Base-by-base conservation (phyloP, 805 yeast species). In the Kregervanrija fluxuum region DNA sequence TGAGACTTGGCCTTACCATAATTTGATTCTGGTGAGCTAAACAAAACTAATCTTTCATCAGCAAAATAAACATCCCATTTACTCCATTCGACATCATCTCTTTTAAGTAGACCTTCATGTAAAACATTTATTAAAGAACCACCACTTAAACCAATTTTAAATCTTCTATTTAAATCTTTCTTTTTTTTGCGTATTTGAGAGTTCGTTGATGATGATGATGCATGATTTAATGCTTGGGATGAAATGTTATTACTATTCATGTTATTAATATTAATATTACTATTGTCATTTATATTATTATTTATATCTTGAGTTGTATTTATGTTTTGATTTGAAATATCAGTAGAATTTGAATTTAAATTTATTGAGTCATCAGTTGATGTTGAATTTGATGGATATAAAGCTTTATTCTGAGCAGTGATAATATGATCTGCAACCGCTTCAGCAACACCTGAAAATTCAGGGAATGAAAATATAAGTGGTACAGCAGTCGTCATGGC, bases 41-140 rank as follows among this genome's bases (percentile, higher is more conserved):
- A 86, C 37, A 96, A 93, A 35, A 91, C 98, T 51, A 91, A 71
- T 63, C 98, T 78, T 69, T 91, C 98, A 66, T 91, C 98, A 5
- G 96, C 96, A 68, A 91, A 90, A 65, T 88, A 91, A 41, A 91
- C 78, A 63, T 91, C 97, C 98, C 98, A 91, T 60, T 80, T 82
- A 38, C 79, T 82, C 97, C 97, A 91, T 54, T 80, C 82, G 17
- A 93, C 80, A 39, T 74, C 75, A 43, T 67, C 66, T 56, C 95
- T 73, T 35, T 77, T 73, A 46, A 91, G 65, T 48, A 93, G 70
- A 11, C 98, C 99, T 64, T 91, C 90, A 44, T 85, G 78, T 42
- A 93, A 71, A 36, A 91, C 95, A 48, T 82, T 81, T 46, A 93
- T 80, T 49, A 93, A 73, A 3, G 96, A 88, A 33, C 99, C 99